phyloP scores from a whole-genome alignment of 805 yeast genomes.

The Lipomyces yamadae region DNA sequence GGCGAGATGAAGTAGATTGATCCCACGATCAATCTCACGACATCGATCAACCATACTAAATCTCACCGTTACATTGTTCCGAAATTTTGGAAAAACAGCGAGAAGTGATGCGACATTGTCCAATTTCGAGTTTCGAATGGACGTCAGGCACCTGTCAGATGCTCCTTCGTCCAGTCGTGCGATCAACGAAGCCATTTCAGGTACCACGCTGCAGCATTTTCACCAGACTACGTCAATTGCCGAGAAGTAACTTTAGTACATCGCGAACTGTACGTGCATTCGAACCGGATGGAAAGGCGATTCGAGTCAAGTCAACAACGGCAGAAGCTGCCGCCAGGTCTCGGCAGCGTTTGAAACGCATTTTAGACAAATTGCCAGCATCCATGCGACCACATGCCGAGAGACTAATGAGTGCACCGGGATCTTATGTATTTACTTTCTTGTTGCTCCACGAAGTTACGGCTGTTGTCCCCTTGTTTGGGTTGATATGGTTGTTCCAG shows the following conservation, averaged over 20 bases:
- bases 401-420: slow-evolving; percentile 59
- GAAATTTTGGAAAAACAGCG: background rate
- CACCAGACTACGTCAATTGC: background rate
- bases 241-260: background rate
- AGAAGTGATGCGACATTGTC: background rate
- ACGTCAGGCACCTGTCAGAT: background rate
- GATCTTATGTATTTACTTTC: slow-evolving; percentile 66
- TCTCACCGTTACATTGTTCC: no score
- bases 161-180: background rate
- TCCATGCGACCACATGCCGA: slow-evolving; percentile 57
- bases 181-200: background rate
- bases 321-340: slow-evolving; percentile 7
- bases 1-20: no score
- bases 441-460: slow-evolving; percentile 73
- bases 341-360: slow-evolving; percentile 4
- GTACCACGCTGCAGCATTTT: background rate
- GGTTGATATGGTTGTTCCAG: slow-evolving; percentile 70
- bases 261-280: slow-evolving; percentile 16
- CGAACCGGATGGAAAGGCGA: slow-evolving; percentile 20
- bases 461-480: slow-evolving; percentile 72
- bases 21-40: background rate
- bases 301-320: slow-evolving; percentile 9
- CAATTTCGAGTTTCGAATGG: background rate
- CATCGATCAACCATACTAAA: background rate
- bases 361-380: slow-evolving; percentile 50